phyloP scores from a whole-genome alignment of 257 asterid species.

The Nicotiana undulata region DNA sequence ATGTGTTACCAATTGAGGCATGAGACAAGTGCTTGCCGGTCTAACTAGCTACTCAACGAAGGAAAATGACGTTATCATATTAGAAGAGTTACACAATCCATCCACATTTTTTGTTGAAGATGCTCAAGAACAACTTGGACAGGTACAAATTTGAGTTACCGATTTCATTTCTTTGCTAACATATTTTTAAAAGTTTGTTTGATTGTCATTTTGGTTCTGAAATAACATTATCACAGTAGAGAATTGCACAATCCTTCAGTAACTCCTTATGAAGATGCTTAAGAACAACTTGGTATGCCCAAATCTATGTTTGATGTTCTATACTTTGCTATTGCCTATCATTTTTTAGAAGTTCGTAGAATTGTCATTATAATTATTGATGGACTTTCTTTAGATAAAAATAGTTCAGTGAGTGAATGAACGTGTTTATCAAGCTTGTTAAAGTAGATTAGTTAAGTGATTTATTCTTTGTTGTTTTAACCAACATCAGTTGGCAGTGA shows the following conservation, averaged over 20 bases:
- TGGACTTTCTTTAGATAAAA: neutral
- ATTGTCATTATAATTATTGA: neutral
- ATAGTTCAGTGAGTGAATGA: neutral
- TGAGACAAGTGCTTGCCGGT: neutral
- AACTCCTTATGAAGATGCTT: neutral
- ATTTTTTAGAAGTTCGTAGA: neutral
- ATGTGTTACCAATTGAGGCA: neutral
- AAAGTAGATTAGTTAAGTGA: neutral
- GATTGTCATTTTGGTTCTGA: slow-evolving; percentile 2
- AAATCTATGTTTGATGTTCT: neutral
- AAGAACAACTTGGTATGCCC: neutral
- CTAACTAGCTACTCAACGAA: neutral
- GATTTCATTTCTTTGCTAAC: neutral
- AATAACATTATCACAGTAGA: neutral
- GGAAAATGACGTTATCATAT: neutral
- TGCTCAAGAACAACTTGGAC: neutral
- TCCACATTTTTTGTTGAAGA: neutral
- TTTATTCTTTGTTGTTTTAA: neutral
- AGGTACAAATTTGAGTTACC: neutral
- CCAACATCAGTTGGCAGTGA: neutral
- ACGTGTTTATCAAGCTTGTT: neutral
- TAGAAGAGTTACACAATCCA: neutral
- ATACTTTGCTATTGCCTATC: neutral
- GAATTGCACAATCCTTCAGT: neutral
- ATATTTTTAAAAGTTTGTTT: neutral